Conservation (phyloP, 768 basidiomycete species). For the Terana coerulea region DNA sequence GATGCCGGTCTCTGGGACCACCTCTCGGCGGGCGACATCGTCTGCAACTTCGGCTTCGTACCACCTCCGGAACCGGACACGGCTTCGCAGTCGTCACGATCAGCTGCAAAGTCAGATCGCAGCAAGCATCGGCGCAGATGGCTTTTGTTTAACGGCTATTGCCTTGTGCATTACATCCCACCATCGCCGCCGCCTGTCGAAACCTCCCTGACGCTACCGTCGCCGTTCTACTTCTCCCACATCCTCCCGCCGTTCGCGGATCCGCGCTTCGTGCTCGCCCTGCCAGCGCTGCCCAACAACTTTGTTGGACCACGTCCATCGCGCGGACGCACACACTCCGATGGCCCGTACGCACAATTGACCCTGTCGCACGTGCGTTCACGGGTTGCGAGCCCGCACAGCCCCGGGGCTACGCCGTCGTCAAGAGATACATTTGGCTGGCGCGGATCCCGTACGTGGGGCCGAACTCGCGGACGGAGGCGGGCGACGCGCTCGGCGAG, state of each 20-base stretch:
- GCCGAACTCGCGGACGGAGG: constrained; percentile 21
- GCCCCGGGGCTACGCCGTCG: constrained; percentile 57
- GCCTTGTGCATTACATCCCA: constrained; percentile 58
- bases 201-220: constrained; percentile 60
- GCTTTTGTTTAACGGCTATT: constrained; percentile 70
- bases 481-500: constrained; percentile 44
- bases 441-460: constrained; percentile 42
- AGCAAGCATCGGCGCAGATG: constrained; percentile 34
- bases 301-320: constrained; percentile 31
- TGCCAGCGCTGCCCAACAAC: constrained; percentile 26
- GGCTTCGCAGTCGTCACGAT: constrained; percentile 22
- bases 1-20: constrained; percentile 67
- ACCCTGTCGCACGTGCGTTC: constrained; percentile 42
- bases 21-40: constrained; percentile 72
- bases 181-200: constrained; percentile 49
- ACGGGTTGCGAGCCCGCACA: constrained; percentile 56
- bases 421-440: constrained; percentile 64
- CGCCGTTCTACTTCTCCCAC: constrained; percentile 75
- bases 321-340: constrained; percentile 9
- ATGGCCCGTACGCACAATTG: constrained; percentile 39
- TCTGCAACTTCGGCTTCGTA: constrained; percentile 80
- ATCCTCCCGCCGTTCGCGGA: constrained; percentile 41
- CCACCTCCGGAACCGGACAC: constrained; percentile 35
- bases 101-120: constrained; percentile 21
- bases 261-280: constrained; percentile 26